A percentile compares a stretch with the other conserved stretches of the same genome.
These are phyloP conservation scores for Trichoderma sp. DNA, from an alignment of 2,329 filamentous ascomycete genomes.

Conservation along the genomic window DNA sequence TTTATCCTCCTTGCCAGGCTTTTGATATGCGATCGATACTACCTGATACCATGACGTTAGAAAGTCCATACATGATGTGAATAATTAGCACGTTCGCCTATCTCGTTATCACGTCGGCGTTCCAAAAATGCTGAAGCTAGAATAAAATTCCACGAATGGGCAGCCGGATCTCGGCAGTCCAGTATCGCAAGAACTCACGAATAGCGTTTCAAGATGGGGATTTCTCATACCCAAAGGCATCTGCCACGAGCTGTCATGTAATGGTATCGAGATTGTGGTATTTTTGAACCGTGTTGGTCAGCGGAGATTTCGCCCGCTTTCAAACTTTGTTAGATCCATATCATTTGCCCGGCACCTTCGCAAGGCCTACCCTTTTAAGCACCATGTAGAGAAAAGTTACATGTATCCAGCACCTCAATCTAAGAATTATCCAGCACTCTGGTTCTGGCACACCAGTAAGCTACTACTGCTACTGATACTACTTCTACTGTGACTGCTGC, in stretches of 20 bases:
- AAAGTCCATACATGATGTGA: not conserved
- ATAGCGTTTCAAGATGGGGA: not conserved
- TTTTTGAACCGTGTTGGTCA: not conserved
- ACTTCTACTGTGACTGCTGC: no score
- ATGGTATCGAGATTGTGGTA: not conserved
- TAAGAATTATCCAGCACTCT: no score
- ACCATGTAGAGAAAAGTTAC: not conserved
- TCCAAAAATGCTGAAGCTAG: not conserved
- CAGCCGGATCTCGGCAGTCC: not conserved
- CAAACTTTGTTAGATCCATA: not conserved
- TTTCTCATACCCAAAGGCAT: not conserved
- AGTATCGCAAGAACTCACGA: constrained; percentile 9
- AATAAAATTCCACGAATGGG: constrained; percentile 24
- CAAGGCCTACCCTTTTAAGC: not conserved
- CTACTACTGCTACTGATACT: no score
- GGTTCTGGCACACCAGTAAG: no score
- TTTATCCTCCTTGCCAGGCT: not conserved
- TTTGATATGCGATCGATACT: not conserved
- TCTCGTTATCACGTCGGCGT: not conserved
- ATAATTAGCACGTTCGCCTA: not conserved
- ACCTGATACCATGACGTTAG: no score
- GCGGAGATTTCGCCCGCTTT: not conserved
- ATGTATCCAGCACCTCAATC: no score
- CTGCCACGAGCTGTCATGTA: not conserved
- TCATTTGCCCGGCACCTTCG: not conserved